A percentile compares a stretch with the other conserved stretches of the same genome.
These are phyloP conservation scores for Arxiozyma heterogenica DNA, from an alignment of 1,139 yeast species.

Conservation along the genomic window DNA sequence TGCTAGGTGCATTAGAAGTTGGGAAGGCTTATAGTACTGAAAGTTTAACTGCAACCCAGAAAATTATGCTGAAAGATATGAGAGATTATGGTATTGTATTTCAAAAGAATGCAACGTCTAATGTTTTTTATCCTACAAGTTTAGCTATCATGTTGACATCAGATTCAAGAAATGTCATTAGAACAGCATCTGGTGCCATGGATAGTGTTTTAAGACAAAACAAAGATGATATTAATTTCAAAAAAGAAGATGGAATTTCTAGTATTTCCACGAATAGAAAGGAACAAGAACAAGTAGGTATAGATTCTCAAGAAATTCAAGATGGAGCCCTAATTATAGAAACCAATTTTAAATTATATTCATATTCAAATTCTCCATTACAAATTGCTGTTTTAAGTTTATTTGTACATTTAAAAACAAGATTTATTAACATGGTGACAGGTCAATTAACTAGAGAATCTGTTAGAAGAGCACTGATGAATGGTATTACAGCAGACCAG, in stretches of 20 bases:
- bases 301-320: constrained; percentile 18
- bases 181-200: constrained; percentile 63
- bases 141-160: constrained; percentile 86
- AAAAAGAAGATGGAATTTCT: constrained; percentile 19
- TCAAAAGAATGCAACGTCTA: constrained; percentile 52
- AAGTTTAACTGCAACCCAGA: constrained; percentile 70
- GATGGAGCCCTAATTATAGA: constrained; percentile 76
- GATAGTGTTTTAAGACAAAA: constrained; percentile 45
- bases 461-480: constrained; percentile 67
- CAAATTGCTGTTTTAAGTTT: constrained; percentile 88
- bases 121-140: constrained; percentile 80
- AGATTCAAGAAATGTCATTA: constrained; percentile 54
- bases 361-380: constrained; percentile 89
- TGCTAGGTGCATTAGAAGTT: constrained; percentile 83
- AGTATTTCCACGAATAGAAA: constrained; percentile 17
- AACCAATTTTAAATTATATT: constrained; percentile 86
- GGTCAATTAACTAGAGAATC: constrained; percentile 93
- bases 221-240: constrained; percentile 18
- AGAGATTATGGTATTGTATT: constrained; percentile 88
- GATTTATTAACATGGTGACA: constrained; percentile 87
- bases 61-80: constrained; percentile 79
- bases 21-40: constrained; percentile 77
- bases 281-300: constrained; percentile 26
- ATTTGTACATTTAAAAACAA: constrained; percentile 72
- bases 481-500: constrained; percentile 94